Base-by-base conservation (phyloP, 2,329 filamentous ascomycete genomes). In the Rachicladosporium sp. region DNA sequence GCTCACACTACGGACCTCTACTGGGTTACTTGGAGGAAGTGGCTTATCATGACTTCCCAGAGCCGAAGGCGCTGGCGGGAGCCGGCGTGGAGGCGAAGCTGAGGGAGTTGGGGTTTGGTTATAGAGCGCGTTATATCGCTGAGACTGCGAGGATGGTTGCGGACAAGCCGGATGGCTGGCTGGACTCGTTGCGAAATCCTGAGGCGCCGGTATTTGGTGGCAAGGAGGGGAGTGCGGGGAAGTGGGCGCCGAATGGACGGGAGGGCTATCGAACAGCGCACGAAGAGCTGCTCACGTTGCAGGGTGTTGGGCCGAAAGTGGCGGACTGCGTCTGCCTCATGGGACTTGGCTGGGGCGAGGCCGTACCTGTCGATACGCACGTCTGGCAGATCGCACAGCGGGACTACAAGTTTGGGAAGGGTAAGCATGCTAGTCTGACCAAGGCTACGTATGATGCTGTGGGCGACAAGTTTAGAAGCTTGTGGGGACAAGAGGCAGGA, bases 331-430 rank as follows among this genome's bases (percentile, higher is more conserved):
- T 96, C 6, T 94, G 84, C 56, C 67, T 98, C 12, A 95, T 98
- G 82, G 93, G 93, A 0, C 65, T 98, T 10, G 89, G 88, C 21
- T 98, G 93, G 89, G 82, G 82, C 27, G 89, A 96, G 62, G 80
- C 88, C 2, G 88, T 98, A 1, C 91, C 91, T 0, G 84, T 98
- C 27, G 91, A 98, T 60, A 98, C 93, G 1, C 93, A 98, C 62
- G 86, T 98, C 9, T 96, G 88, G 89, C 88, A 96, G 66, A 96
- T 98, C 55, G 93, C 91, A 1, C 85, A 93, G 59, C 73, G 91
- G 38, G 91, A 98, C 60, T 98, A 98, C 64, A 87, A 80, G 43
- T 93, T 98, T 52, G 84, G 85, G 5, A 84, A 79, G 52, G 77
- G 76, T 6, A 89, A 85, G 55, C 71, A 82, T 45, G 89, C 87